Conservation (phyloP, 1,284 basidiomycete genomes). For the Rhodotorula sp. region DNA sequence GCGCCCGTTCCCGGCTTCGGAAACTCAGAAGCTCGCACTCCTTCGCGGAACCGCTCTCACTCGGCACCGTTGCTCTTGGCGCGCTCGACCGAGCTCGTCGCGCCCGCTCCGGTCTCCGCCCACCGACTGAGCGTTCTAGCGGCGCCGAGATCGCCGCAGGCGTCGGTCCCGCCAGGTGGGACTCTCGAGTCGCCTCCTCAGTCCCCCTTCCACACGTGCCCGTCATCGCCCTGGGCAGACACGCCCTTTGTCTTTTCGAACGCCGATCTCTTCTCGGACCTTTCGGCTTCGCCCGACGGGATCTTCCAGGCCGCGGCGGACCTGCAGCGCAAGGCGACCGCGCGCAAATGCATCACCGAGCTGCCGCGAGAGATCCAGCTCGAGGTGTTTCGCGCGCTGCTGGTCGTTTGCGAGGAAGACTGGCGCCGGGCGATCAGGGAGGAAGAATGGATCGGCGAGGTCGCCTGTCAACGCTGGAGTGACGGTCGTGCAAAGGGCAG, state of each 20-base stretch:
- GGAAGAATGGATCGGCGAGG: conserved; percentile 16
- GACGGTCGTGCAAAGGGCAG: conserved; percentile 16
- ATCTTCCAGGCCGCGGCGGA: background rate
- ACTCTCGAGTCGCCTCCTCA: background rate
- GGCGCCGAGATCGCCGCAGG: background rate
- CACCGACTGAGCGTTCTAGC: background rate
- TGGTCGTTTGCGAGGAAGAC: conserved; percentile 55
- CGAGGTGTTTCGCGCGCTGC: conserved; percentile 56
- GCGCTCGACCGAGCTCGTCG: background rate
- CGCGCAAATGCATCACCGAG: conserved; percentile 48
- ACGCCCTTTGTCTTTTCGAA: background rate
- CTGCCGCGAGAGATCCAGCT: conserved; percentile 74
- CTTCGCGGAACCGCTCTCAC: conserved; percentile 1
- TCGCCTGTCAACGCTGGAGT: conserved; percentile 23
- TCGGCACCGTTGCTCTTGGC: conserved; percentile 11
- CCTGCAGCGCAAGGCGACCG: background rate
- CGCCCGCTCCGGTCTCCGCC: background rate
- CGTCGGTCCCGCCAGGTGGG: background rate
- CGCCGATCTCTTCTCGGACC: background rate
- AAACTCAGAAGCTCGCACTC: background rate
- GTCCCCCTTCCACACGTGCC: background rate
- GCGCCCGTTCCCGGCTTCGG: background rate
- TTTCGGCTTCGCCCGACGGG: background rate
- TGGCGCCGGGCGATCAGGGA: conserved; percentile 10
- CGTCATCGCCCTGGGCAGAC: conserved; percentile 3